Evolutionary conservation across 257 asterid species (phyloP).

Genomic region (Asclepias syriaca): DNA sequence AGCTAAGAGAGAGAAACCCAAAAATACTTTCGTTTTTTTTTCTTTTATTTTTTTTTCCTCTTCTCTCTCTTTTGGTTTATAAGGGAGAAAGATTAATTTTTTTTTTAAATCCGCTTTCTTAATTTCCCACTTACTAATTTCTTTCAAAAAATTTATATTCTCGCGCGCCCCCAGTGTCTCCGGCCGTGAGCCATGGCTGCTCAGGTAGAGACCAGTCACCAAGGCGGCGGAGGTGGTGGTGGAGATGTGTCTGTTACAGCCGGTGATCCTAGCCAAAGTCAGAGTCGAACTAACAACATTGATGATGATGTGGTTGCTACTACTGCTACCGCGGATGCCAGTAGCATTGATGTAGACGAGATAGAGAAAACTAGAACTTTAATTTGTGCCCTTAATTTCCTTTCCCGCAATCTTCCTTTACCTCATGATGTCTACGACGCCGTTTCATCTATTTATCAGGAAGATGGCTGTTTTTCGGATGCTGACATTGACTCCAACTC

Average conservation of each 20-base stretch:
- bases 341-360: constrained; percentile 16
- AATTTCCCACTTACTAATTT: constrained; percentile 8
- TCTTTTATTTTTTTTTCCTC: background rate
- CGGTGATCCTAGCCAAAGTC: constrained; percentile 15
- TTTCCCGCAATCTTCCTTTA: constrained; percentile 85
- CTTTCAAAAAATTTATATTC: constrained; percentile 12
- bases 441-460: constrained; percentile 63
- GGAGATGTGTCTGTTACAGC: constrained; percentile 12
- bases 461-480: constrained; percentile 14
- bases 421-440: constrained; percentile 82
- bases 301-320: background rate
- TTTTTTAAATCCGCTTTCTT: background rate
- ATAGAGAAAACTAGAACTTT: constrained; percentile 64
- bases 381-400: constrained; percentile 87
- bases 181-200: constrained; percentile 31
- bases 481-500: constrained; percentile 30
- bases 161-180: constrained; percentile 35
- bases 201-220: constrained; percentile 27
- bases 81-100: background rate
- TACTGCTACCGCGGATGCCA: background rate
- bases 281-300: background rate
- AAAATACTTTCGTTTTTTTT: constrained; percentile 3
- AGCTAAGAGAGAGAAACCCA: background rate
- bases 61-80: background rate
- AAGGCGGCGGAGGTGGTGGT: constrained; percentile 10